phyloP scores from a whole-genome alignment of 2,329 filamentous ascomycete genomes.

The Fusarium siculi region DNA sequence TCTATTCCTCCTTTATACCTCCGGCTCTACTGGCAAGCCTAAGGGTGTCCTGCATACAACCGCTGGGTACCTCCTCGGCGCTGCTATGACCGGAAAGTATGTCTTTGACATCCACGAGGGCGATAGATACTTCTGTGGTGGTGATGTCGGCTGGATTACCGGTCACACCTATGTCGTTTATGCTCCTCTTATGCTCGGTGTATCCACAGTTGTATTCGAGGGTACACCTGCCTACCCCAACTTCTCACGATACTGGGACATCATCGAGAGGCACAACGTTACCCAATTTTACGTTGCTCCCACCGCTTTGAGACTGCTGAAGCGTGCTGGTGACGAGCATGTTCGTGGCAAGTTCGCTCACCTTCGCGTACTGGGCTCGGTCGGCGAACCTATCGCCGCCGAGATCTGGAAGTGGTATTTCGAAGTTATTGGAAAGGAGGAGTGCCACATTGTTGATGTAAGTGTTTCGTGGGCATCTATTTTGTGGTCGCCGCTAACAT shows the following conservation, averaged over 20 bases:
- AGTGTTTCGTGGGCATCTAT: conserved; percentile 55
- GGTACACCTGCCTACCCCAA: conserved; percentile 97
- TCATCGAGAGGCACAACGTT: conserved; percentile 93
- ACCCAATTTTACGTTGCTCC: conserved; percentile 99
- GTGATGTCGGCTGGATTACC: conserved; percentile 99
- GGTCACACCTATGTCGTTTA: conserved; percentile 99
- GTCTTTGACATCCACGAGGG: conserved; percentile 97
- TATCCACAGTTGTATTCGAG: conserved; percentile 96
- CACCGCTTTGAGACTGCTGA: conserved; percentile 90
- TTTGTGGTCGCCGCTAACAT: conserved; percentile 27
- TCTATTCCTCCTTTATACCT: conserved; percentile 97
- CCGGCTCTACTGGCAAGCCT: conserved; percentile 96
- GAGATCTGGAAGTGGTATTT: conserved; percentile 99
- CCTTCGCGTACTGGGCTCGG: conserved; percentile 89
- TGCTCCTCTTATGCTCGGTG: conserved; percentile 89
- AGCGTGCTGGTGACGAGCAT: conserved; percentile 93
- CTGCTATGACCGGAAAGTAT: conserved; percentile 95
- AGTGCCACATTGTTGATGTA: conserved; percentile 94
- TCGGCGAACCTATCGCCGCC: conserved; percentile 96
- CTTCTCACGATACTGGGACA: conserved; percentile 99
- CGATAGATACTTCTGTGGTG: conserved; percentile 96
- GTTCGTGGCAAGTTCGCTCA: conserved; percentile 91
- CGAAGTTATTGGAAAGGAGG: conserved; percentile 91
- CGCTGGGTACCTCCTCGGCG: conserved; percentile 92
- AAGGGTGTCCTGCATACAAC: conserved; percentile 99